Base-by-base conservation (phyloP, 108 stramenopile genomes). In the Pseudonitzschia multiseries region DNA sequence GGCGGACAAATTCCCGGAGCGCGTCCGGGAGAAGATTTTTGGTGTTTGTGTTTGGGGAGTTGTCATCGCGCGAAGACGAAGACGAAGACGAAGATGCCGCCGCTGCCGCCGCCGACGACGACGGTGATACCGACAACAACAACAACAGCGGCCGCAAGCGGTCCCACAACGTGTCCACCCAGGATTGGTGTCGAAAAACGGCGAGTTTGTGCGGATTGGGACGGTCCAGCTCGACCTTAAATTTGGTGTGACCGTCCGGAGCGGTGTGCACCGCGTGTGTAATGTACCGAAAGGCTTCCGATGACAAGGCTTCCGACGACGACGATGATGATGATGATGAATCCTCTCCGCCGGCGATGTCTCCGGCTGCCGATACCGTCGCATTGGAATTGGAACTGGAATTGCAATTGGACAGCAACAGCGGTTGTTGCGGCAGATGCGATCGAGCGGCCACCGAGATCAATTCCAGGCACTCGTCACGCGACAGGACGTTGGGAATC, bases 171-270 rank as follows among this genome's bases (percentile, higher is more conserved):
- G 29, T 40, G 32, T 81, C 63, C 31, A 83, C 66, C 31, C 80
- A 78, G 44, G 48, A 40, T 10, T 54, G 0, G 57, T 87, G 80
- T 17, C 84, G 71, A 73, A 92, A 86, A 10, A 89, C 91, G 28
- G 83, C 79, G 10, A 92, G 62, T 69, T 92, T 92, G 75, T 92
- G 91, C 40, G 64, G 83, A 75, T 89, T 89, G 32, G 87, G 84
- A 21, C 74, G 75, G 57, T 84, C 86, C 10, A 92, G 42, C 54
- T 76, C 43, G 8, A 91, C 88, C 0, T 46, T 54, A 42, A 86
- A 80, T 10, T 72, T 63, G 1, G 75, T 71, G 27, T 40, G 20
- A 6, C 90, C 88, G 41, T 84, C 85, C 20, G 79, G 68, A 26
- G 83, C 82, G 17, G 62, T 77, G 56, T 91, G 88, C 12, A 73